Conservation (phyloP, 257 asterid species). For the Anisodus tanguticus region DNA sequence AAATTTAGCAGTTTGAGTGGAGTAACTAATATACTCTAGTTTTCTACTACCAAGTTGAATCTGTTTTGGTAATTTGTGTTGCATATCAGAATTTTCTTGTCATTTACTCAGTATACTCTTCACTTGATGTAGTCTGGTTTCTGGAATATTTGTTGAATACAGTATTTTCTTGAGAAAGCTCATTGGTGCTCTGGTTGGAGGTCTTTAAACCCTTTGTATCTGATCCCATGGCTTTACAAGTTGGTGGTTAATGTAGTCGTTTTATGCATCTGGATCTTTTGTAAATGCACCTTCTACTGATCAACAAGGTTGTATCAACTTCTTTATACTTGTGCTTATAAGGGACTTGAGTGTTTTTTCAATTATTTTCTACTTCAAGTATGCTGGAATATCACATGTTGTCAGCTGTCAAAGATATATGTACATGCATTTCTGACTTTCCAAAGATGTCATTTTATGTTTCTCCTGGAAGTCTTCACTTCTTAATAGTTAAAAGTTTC, state of each 20-base stretch:
- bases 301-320: constrained; percentile 12
- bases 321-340: background rate
- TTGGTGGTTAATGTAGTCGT: background rate
- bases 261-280: constrained; percentile 3
- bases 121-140: constrained; percentile 19
- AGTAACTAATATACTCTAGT: constrained; percentile 4
- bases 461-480: background rate
- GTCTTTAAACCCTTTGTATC: background rate
- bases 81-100: background rate
- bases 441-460: background rate
- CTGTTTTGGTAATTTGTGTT: background rate
- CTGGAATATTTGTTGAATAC: background rate
- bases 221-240: constrained; percentile 22
- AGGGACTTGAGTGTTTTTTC: background rate
- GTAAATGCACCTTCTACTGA: background rate
- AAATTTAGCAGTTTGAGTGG: background rate
- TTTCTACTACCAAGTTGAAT: background rate
- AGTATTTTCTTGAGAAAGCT: background rate
- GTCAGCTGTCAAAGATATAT: background rate
- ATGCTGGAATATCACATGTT: background rate
- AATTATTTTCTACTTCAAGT: background rate
- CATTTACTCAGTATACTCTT: background rate
- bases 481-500: background rate
- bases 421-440: background rate
- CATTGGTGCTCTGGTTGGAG: background rate